phyloP scores from a whole-genome alignment of 23 red algal genomes.

The Chondrus crispus region DNA sequence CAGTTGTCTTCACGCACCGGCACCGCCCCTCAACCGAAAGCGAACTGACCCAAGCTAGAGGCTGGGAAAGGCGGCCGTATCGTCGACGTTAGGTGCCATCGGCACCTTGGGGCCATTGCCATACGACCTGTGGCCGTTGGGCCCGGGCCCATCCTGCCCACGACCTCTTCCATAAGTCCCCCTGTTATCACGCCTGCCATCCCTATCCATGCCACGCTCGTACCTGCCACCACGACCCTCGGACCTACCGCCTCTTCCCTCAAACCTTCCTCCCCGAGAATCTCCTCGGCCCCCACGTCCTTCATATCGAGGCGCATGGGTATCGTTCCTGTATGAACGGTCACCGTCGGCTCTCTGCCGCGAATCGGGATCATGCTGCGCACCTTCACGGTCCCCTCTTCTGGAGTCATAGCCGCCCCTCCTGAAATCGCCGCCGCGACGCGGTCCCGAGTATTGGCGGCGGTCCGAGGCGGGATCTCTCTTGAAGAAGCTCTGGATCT shows the following conservation, averaged over 20 bases:
- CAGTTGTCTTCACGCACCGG: no score
- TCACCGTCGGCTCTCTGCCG: neutral
- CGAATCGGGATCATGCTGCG: neutral
- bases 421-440: neutral
- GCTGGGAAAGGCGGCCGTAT: conserved; percentile 49
- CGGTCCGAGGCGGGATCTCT: conserved; percentile 9
- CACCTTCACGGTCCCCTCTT: conserved; percentile 5
- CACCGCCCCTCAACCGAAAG: neutral
- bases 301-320: neutral
- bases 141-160: neutral
- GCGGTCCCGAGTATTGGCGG: neutral
- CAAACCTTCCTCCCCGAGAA: conserved; percentile 8
- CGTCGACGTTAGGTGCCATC: conserved; percentile 48
- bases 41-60: neutral
- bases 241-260: neutral
- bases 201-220: neutral
- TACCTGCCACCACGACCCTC: neutral
- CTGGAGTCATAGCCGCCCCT: neutral
- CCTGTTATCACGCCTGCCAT: neutral
- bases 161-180: neutral
- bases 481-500: conserved; percentile 70
- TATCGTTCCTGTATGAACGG: neutral
- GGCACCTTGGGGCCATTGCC: neutral
- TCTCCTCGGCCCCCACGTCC: conserved; percentile 2
- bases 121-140: neutral